Percentiles rank a stretch among this genome's conserved stretches.
These are phyloP conservation scores for Melanomma pulvis-pyrius DNA, from an alignment of 495 filamentous ascomycete species.

Conservation along the genomic window DNA sequence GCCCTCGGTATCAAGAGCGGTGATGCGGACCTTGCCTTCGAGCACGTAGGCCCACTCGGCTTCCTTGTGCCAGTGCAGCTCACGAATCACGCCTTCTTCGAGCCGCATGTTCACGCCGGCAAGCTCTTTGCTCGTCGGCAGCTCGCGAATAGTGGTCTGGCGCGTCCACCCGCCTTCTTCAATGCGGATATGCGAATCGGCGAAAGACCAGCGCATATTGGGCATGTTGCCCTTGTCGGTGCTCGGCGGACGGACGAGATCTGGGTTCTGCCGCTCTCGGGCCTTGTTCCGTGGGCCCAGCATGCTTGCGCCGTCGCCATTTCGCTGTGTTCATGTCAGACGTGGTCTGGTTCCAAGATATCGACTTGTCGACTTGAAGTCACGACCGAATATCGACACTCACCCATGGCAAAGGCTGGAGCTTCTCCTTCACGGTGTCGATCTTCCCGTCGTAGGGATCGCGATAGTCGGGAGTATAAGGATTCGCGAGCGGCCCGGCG, in stretches of 20 bases:
- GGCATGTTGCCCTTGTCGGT: slow-evolving; percentile 65
- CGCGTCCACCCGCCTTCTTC: slow-evolving; percentile 67
- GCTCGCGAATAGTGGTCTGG: slow-evolving; percentile 69
- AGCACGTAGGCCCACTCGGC: slow-evolving; percentile 72
- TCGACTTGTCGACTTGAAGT: background rate
- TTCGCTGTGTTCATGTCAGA: slow-evolving; percentile 49
- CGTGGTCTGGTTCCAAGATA: background rate
- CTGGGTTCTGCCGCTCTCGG: slow-evolving; percentile 65
- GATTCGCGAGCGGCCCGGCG: slow-evolving; percentile 31
- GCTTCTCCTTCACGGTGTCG: slow-evolving; percentile 59
- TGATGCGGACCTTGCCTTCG: slow-evolving; percentile 56
- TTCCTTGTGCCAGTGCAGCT: slow-evolving; percentile 74
- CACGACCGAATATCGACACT: slow-evolving; percentile 12
- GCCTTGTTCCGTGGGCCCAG: slow-evolving; percentile 67
- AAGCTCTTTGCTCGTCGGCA: slow-evolving; percentile 68
- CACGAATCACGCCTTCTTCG: slow-evolving; percentile 68
- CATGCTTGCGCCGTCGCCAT: slow-evolving; percentile 63
- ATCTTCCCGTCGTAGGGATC: slow-evolving; percentile 57
- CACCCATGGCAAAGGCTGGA: slow-evolving; percentile 62
- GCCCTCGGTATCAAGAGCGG: slow-evolving; percentile 67
- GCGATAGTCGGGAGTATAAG: slow-evolving; percentile 48
- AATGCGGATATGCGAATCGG: slow-evolving; percentile 63
- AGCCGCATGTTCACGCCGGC: slow-evolving; percentile 81
- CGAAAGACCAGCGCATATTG: slow-evolving; percentile 74
- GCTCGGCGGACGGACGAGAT: slow-evolving; percentile 66